Evolutionary conservation across 2,329 filamentous ascomycete genomes (phyloP).

Genomic region (Neopestalotiopsis clavispora): DNA sequence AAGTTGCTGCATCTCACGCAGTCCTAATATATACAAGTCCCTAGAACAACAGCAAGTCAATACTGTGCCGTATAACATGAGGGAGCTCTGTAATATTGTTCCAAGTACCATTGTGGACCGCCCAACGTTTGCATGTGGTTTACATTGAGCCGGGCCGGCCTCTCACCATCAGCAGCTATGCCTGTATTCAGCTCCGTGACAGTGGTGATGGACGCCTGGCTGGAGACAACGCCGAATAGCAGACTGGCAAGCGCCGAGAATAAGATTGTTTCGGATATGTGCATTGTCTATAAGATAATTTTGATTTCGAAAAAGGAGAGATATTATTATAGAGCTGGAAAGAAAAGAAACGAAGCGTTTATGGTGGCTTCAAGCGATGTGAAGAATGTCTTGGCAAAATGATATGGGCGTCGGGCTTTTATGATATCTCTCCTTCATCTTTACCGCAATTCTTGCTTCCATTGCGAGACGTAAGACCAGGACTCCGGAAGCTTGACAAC

Average conservation of each 20-base stretch:
- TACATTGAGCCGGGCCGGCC: conserved; percentile 53
- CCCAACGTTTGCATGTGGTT: conserved; percentile 44
- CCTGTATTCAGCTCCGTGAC: conserved; percentile 32
- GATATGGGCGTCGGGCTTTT: not conserved
- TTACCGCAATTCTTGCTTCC: not conserved
- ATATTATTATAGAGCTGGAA: not conserved
- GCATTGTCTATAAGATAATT: not conserved
- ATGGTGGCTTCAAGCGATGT: not conserved
- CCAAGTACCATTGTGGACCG: conserved; percentile 31
- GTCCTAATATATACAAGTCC: conserved; percentile 55
- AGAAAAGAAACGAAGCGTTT: no score
- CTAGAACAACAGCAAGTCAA: conserved; percentile 28
- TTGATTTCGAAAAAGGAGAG: not conserved
- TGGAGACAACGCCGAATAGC: conserved; percentile 9
- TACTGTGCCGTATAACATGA: conserved; percentile 6
- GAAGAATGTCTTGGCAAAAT: not conserved
- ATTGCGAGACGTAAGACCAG: no score
- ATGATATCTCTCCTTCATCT: not conserved
- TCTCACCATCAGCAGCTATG: conserved; percentile 39
- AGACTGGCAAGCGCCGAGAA: conserved; percentile 18
- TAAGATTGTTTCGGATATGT: not conserved
- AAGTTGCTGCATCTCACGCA: conserved; percentile 47
- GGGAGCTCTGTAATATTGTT: no score
- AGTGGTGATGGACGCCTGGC: conserved; percentile 24
- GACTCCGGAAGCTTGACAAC: no score